phyloP scores from a whole-genome alignment of 257 asterid genomes.

The Plantago major region DNA sequence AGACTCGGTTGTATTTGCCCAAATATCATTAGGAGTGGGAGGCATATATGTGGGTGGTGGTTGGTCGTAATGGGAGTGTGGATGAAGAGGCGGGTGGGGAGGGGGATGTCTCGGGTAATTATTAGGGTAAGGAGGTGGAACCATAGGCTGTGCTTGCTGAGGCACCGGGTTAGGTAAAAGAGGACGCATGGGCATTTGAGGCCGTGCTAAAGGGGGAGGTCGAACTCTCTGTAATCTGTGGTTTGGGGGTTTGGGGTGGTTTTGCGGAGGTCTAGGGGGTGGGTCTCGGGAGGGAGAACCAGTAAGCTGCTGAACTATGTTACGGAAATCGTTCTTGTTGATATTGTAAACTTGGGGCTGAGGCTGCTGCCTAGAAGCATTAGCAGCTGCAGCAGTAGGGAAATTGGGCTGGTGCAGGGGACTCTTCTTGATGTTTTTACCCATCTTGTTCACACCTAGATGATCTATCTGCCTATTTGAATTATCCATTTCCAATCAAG shows the following conservation, averaged over 20 bases:
- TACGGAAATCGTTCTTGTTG: conserved; percentile 85
- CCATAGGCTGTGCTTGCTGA: conserved; percentile 30
- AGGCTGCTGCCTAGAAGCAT: conserved; percentile 63
- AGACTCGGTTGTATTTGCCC: conserved; percentile 76
- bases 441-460: conserved; percentile 79
- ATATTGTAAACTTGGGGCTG: conserved; percentile 91
- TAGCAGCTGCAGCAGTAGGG: conserved; percentile 29
- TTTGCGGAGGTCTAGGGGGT: conserved; percentile 58
- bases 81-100: conserved; percentile 40
- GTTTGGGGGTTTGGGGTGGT: conserved; percentile 59
- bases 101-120: conserved; percentile 53
- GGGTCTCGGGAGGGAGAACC: conserved; percentile 78
- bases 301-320: conserved; percentile 77
- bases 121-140: conserved; percentile 39
- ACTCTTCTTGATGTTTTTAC: conserved; percentile 81
- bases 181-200: conserved; percentile 52
- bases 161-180: conserved; percentile 36
- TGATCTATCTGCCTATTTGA: conserved; percentile 58
- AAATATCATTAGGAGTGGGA: conserved; percentile 60
- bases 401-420: conserved; percentile 81
- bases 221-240: conserved; percentile 73
- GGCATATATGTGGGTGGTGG: conserved; percentile 45
- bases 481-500: conserved; percentile 46
- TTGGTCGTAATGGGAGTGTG: conserved; percentile 42
- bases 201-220: conserved; percentile 80